These are phyloP conservation scores for Globisporangium uncinulatum DNA, from an alignment of 352 stramenopile species.

Conservation along the genomic window DNA sequence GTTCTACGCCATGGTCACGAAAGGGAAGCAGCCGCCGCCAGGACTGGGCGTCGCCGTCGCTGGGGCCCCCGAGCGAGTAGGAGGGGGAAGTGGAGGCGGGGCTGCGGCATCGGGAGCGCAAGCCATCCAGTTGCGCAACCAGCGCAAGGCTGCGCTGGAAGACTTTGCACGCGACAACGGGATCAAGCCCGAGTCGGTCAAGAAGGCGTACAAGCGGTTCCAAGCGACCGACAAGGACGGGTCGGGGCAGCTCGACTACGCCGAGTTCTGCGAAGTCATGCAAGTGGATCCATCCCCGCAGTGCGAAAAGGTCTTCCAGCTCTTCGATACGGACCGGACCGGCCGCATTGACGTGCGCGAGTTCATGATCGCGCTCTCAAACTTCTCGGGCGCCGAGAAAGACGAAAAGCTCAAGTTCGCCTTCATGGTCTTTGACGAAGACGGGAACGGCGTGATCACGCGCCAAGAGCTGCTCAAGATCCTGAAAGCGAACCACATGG, in stretches of 20 bases:
- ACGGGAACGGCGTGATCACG: constrained; percentile 93
- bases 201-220: constrained; percentile 96
- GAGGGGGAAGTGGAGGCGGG: constrained; percentile 18
- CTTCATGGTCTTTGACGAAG: constrained; percentile 94
- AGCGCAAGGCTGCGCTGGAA: constrained; percentile 87
- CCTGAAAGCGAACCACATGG: constrained; percentile 95
- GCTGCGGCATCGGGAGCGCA: constrained; percentile 36
- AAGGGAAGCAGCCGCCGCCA: constrained; percentile 87
- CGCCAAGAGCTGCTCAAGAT: constrained; percentile 94
- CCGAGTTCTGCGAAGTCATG: constrained; percentile 96
- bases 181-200: constrained; percentile 95
- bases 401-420: constrained; percentile 97
- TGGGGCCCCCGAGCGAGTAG: constrained; percentile 25
- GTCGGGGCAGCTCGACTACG: constrained; percentile 94
- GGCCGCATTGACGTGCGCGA: constrained; percentile 91
- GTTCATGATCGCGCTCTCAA: constrained; percentile 93
- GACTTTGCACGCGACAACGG: constrained; percentile 94
- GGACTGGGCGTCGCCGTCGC: constrained; percentile 55
- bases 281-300: constrained; percentile 90
- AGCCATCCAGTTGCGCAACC: constrained; percentile 91
- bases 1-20: constrained; percentile 95
- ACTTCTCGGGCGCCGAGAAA: constrained; percentile 93
- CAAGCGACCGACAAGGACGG: constrained; percentile 93
- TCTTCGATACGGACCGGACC: constrained; percentile 93
- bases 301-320: constrained; percentile 91